Conservation (phyloP, 164 flowering plant species). For the Annona cherimola region DNA sequence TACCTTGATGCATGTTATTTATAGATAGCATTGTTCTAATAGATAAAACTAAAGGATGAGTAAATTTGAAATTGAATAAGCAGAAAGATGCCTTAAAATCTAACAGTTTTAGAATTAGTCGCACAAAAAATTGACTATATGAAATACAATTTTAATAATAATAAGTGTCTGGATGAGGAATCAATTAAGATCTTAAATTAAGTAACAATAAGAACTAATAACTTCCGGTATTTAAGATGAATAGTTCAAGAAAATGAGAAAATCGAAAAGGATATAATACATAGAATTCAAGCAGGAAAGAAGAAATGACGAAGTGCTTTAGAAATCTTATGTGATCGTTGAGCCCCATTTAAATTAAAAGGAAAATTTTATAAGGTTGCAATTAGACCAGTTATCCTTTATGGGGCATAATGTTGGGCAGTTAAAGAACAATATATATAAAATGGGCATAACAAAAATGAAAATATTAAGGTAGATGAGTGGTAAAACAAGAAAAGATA, state of each 20-base stretch:
- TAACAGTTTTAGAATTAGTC: not conserved
- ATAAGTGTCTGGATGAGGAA: not conserved
- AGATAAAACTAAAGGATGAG: too few species aligned
- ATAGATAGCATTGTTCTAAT: too few species aligned
- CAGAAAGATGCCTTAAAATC: too few species aligned
- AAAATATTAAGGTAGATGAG: not conserved
- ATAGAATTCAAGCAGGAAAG: not conserved
- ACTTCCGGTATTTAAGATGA: not conserved
- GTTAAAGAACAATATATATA: not conserved
- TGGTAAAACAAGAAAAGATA: not conserved
- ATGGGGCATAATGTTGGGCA: not conserved
- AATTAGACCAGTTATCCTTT: not conserved
- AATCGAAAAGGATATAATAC: not conserved
- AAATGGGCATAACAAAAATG: not conserved
- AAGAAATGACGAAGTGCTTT: not conserved
- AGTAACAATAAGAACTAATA: not conserved
- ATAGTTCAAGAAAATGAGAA: not conserved
- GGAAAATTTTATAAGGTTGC: not conserved
- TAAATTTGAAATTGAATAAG: too few species aligned
- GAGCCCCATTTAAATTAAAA: not conserved
- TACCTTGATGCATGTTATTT: too few species aligned
- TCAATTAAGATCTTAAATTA: not conserved
- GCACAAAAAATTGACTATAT: not conserved
- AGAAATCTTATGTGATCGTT: not conserved
- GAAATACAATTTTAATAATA: not conserved